These are phyloP conservation scores for Rhododendron ferrugineum DNA, from an alignment of 148 eudicot species.

Conservation along the genomic window DNA sequence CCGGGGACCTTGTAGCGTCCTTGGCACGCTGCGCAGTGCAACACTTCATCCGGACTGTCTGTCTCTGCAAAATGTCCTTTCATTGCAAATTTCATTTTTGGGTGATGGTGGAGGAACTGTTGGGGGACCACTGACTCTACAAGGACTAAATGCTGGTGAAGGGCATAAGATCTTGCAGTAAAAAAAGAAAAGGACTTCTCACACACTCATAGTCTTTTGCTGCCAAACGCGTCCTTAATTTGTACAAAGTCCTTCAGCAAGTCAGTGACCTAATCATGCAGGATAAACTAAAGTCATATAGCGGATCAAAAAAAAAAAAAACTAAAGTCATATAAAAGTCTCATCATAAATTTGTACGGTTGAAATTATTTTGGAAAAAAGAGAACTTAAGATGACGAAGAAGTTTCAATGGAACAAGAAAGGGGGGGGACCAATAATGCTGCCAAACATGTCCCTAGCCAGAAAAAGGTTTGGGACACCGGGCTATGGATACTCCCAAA, in stretches of 20 bases:
- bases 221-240: background rate
- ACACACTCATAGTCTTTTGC: background rate
- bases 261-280: background rate
- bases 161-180: background rate
- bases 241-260: background rate
- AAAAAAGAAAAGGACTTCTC: background rate
- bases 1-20: no score
- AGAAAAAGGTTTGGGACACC: background rate
- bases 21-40: no score
- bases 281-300: background rate
- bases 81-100: background rate
- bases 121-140: background rate
- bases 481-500: background rate
- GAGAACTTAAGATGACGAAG: background rate
- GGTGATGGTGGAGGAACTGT: background rate
- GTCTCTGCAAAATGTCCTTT: background rate
- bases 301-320: no score
- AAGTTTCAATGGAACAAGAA: background rate
- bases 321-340: background rate
- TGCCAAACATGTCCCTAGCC: conserved; percentile 1
- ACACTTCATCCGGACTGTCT: no score
- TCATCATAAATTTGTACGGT: background rate
- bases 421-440: background rate
- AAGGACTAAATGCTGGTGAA: background rate
- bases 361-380: background rate